Evolutionary conservation across 2,329 filamentous ascomycete species (phyloP).

Genomic region (Dactylonectria estremocensis): DNA sequence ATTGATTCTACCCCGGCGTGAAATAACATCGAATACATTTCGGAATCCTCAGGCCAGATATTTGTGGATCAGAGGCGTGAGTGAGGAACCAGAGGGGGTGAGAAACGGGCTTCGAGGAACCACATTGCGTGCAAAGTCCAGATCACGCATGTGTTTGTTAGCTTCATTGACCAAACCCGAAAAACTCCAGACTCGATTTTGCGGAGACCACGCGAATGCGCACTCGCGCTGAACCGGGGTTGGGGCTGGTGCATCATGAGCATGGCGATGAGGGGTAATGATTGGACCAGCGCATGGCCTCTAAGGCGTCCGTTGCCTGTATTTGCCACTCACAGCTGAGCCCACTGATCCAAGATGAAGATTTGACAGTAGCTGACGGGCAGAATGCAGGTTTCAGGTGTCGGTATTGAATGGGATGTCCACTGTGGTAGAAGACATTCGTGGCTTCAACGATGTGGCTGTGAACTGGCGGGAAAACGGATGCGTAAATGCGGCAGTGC

Average conservation of each 20-base stretch:
- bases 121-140: not conserved
- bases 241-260: not conserved
- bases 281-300: slow-evolving; percentile 13
- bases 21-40: not conserved
- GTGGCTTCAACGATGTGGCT: not conserved
- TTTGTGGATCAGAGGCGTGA: too few species aligned
- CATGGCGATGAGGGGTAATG: not conserved
- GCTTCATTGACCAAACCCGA: not conserved
- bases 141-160: not conserved
- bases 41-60: not conserved
- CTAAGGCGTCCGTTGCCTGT: not conserved
- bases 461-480: too few species aligned
- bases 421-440: not conserved
- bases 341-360: not conserved
- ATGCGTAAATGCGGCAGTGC: too few species aligned
- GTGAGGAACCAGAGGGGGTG: not conserved
- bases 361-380: not conserved
- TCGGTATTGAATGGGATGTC: not conserved
- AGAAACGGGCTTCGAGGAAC: too few species aligned
- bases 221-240: not conserved
- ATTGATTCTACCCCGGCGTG: not conserved
- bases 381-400: slow-evolving; percentile 1
- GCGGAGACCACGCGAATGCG: not conserved
- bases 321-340: not conserved
- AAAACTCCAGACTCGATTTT: not conserved